phyloP scores from a whole-genome alignment of 257 asterid genomes.

The Nicotiana knightiana region DNA sequence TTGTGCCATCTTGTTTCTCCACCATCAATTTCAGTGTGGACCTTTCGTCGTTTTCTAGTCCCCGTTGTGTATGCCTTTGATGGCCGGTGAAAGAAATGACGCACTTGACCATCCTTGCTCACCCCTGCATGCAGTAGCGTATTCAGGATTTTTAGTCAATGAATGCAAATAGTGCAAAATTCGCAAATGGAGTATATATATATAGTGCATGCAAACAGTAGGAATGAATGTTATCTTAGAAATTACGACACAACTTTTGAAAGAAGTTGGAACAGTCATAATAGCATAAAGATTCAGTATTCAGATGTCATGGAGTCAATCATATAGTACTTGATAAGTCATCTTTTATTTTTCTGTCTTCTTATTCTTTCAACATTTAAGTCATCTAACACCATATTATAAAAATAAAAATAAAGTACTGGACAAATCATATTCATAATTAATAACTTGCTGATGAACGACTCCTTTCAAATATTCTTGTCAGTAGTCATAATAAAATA shows the following conservation, averaged over 20 bases:
- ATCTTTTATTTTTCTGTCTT: no score
- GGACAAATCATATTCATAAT: no score
- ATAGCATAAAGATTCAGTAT: neutral
- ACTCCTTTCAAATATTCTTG: no score
- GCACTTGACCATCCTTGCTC: conserved; percentile 79
- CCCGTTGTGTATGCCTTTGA: conserved; percentile 96
- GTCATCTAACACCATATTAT: no score
- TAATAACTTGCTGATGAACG: no score
- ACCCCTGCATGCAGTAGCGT: conserved; percentile 39
- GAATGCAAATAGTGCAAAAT: no score
- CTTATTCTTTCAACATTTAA: no score
- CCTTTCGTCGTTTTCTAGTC: conserved; percentile 79
- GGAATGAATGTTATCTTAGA: neutral
- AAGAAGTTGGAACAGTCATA: neutral
- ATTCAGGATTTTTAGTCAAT: neutral
- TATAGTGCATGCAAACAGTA: no score
- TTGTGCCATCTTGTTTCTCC: conserved; percentile 96
- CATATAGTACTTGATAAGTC: no score
- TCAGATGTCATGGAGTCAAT: neutral
- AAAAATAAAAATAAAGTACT: no score
- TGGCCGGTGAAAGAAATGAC: conserved; percentile 93
- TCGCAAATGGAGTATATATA: neutral
- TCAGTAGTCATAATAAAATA: no score
- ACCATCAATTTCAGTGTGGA: conserved; percentile 61
- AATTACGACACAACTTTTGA: neutral